Evolutionary conservation across 2,329 filamentous ascomycete species (phyloP).

Genomic region (Fusarium palustre): DNA sequence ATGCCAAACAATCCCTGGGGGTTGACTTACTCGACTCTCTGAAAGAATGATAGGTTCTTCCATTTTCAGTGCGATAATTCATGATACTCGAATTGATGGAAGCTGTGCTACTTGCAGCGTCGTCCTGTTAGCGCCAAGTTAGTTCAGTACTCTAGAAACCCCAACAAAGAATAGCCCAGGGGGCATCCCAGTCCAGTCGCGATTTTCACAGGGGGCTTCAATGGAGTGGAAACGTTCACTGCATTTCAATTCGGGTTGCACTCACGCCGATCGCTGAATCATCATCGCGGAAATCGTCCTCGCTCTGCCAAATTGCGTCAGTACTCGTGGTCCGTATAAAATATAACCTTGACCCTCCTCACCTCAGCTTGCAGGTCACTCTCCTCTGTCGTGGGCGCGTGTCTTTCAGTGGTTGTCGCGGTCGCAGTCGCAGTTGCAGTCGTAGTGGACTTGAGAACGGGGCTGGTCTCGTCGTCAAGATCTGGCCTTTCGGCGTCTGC

Average conservation of each 20-base stretch:
- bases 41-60: slow-evolving; percentile 54
- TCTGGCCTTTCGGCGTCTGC: neutral
- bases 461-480: neutral
- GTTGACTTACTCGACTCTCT: slow-evolving; percentile 44
- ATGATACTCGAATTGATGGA: slow-evolving; percentile 54
- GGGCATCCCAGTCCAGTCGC: neutral
- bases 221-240: neutral
- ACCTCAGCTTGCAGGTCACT: slow-evolving; percentile 36
- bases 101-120: slow-evolving; percentile 46
- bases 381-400: slow-evolving; percentile 13
- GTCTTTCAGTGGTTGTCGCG: neutral
- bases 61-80: slow-evolving; percentile 53
- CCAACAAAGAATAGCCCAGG: neutral
- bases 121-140: slow-evolving; percentile 35
- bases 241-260: neutral
- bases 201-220: neutral
- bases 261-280: slow-evolving; percentile 44
- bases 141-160: neutral
- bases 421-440: neutral
- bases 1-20: neutral
- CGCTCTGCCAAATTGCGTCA: slow-evolving; percentile 3
- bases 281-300: slow-evolving; percentile 31
- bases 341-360: neutral
- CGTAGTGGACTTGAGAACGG: neutral
- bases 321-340: neutral